phyloP scores from a whole-genome alignment of 2,329 filamentous ascomycete species.

The Neocatenulostroma microsporum region DNA sequence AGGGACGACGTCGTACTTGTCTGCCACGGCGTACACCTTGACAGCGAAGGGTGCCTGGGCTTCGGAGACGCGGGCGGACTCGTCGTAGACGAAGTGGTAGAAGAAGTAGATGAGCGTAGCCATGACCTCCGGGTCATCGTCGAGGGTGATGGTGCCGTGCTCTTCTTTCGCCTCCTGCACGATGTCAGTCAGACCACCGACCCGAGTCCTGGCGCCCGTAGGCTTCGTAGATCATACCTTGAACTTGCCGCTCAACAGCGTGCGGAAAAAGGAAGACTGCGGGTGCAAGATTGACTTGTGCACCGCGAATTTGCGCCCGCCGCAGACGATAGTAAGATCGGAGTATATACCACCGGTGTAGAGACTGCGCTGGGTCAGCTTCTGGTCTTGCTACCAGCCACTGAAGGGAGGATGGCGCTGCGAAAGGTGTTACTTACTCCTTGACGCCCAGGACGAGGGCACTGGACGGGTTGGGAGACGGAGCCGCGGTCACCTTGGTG shows the following conservation, averaged over 20 bases:
- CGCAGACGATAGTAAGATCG: slow-evolving; percentile 37
- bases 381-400: too few species aligned
- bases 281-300: slow-evolving; percentile 36
- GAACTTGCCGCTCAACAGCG: slow-evolving; percentile 26
- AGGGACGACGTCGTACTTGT: slow-evolving; percentile 31
- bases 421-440: too few species aligned
- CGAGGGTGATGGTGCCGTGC: slow-evolving; percentile 7
- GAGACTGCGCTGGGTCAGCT: slow-evolving; percentile 10
- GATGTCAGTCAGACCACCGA: too few species aligned
- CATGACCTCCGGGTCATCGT: slow-evolving; percentile 14
- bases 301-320: slow-evolving; percentile 32
- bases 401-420: too few species aligned
- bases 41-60: slow-evolving; percentile 13
- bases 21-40: slow-evolving; percentile 33
- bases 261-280: slow-evolving; percentile 36
- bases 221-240: slow-evolving; percentile 9
- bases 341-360: slow-evolving; percentile 23
- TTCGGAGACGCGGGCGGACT: slow-evolving; percentile 11
- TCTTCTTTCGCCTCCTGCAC: slow-evolving; percentile 12
- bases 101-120: slow-evolving; percentile 14
- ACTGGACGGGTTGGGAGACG: too few species aligned
- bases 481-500: too few species aligned
- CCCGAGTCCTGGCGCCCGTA: too few species aligned
- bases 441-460: too few species aligned
- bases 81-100: slow-evolving; percentile 15